Percentiles rank a stretch among this genome's conserved stretches.
phyloP scores from a whole-genome alignment of 1,284 basidiomycete genomes.

The Pseudozyma sp. region DNA sequence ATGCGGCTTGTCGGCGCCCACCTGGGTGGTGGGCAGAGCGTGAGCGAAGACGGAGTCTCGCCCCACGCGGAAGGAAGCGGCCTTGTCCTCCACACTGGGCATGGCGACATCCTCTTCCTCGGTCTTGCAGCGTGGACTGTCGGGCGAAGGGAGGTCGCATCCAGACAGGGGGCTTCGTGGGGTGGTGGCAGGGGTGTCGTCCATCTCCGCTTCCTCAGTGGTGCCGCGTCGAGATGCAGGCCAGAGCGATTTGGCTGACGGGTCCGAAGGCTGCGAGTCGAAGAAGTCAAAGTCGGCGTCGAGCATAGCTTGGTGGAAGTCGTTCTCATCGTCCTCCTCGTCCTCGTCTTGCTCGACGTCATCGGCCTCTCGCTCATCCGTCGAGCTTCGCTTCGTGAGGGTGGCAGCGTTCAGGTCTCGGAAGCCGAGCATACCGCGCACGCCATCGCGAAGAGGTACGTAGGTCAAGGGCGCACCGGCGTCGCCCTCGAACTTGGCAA shows the following conservation, averaged over 20 bases:
- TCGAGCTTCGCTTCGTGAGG: constrained; percentile 7
- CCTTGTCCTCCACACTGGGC: constrained; percentile 14
- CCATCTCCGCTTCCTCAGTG: constrained; percentile 38
- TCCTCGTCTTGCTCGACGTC: constrained; percentile 47
- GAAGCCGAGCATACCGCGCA: constrained; percentile 13
- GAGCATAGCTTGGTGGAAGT: constrained; percentile 66
- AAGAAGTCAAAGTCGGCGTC: constrained; percentile 60
- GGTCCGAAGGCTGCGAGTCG: constrained; percentile 37
- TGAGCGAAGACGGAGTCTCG: constrained; percentile 58
- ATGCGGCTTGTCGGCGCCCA: constrained; percentile 38
- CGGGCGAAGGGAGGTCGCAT: constrained; percentile 41
- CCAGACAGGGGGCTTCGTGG: constrained; percentile 51
- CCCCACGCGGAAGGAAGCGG: constrained; percentile 8
- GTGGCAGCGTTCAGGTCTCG: constrained; percentile 17
- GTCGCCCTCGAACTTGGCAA: constrained; percentile 36
- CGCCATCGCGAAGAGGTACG: constrained; percentile 20
- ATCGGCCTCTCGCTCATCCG: constrained; percentile 11
- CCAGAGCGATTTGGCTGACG: constrained; percentile 17
- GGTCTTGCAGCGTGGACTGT: constrained; percentile 36
- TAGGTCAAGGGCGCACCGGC: constrained; percentile 27
- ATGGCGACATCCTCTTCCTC: constrained; percentile 12
- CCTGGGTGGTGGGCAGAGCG: constrained; percentile 56
- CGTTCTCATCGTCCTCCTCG: constrained; percentile 60
- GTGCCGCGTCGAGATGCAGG: constrained; percentile 15
- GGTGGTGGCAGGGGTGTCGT: constrained; percentile 56